phyloP scores from a whole-genome alignment of 106 monocot genomes.

The Allium cepa region DNA sequence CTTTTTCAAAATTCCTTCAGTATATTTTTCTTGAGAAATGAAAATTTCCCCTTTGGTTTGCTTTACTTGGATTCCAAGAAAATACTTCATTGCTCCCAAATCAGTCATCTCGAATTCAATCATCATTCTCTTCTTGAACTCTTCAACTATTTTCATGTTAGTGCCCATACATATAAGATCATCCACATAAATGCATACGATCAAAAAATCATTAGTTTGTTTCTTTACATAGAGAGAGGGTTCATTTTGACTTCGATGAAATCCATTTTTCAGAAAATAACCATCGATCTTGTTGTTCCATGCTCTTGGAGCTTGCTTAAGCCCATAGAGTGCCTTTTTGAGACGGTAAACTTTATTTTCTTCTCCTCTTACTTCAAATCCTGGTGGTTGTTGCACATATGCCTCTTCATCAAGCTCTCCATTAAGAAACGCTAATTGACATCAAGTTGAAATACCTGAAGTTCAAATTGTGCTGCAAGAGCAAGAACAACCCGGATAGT shows the following conservation, averaged over 20 bases:
- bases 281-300: not conserved
- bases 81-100: slow-evolving; percentile 3
- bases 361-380: no score
- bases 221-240: not conserved
- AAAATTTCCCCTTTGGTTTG: not conserved
- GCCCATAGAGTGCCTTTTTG: not conserved
- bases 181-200: slow-evolving; percentile 6
- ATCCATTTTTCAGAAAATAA: not conserved
- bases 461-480: no score
- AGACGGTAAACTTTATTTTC: no score
- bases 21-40: not conserved
- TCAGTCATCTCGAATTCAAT: slow-evolving; percentile 1
- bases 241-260: not conserved
- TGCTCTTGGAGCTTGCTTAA: not conserved
- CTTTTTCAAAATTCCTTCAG: not conserved
- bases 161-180: slow-evolving; percentile 7
- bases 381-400: no score
- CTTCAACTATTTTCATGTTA: not conserved
- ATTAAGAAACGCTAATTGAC: no score
- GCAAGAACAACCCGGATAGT: no score
- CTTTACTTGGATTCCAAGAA: slow-evolving; percentile 5
- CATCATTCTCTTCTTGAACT: not conserved
- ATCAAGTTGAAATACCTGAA: no score
- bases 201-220: not conserved
- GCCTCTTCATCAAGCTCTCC: no score